phyloP scores from a whole-genome alignment of 148 eudicot species.

The Cornus controversa region DNA sequence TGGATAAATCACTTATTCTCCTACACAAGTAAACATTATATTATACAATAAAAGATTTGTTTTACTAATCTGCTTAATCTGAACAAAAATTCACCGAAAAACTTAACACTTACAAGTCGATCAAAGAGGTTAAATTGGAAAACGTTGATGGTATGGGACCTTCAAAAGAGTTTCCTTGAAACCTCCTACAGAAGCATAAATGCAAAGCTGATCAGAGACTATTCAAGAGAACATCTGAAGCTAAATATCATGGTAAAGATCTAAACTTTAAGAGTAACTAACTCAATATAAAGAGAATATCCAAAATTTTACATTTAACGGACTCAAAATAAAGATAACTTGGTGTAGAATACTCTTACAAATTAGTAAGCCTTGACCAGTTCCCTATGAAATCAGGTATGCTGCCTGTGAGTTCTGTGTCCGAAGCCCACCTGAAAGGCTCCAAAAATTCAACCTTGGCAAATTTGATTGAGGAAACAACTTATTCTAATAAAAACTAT shows the following conservation, averaged over 20 bases:
- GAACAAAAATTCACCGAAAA: not conserved
- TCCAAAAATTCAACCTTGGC: slow-evolving; percentile 20
- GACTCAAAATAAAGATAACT: not conserved
- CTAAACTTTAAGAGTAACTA: not conserved
- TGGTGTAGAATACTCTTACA: slow-evolving; percentile 30
- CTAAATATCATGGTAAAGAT: not conserved
- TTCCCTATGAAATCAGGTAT: slow-evolving; percentile 71
- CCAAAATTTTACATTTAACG: too few relatives aligned
- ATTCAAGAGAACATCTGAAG: not conserved
- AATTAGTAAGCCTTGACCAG: slow-evolving; percentile 47
- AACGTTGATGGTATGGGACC: slow-evolving; percentile 54
- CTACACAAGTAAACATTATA: slow-evolving; percentile 23
- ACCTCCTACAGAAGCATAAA: slow-evolving; percentile 19
- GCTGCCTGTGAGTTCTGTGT: slow-evolving; percentile 52
- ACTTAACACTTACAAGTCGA: slow-evolving; percentile 54
- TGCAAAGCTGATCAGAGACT: not conserved
- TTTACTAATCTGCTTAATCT: not conserved
- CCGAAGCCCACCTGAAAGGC: too few relatives aligned
- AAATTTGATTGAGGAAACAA: not conserved
- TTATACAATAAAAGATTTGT: not conserved
- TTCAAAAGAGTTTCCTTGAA: too few relatives aligned
- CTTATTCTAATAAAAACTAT: not conserved
- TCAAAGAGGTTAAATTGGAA: slow-evolving; percentile 44
- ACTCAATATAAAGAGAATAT: not conserved
- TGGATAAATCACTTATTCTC: too few relatives aligned